Conservation (phyloP, 2,329 filamentous ascomycete species). For the Penicillium sp. region DNA sequence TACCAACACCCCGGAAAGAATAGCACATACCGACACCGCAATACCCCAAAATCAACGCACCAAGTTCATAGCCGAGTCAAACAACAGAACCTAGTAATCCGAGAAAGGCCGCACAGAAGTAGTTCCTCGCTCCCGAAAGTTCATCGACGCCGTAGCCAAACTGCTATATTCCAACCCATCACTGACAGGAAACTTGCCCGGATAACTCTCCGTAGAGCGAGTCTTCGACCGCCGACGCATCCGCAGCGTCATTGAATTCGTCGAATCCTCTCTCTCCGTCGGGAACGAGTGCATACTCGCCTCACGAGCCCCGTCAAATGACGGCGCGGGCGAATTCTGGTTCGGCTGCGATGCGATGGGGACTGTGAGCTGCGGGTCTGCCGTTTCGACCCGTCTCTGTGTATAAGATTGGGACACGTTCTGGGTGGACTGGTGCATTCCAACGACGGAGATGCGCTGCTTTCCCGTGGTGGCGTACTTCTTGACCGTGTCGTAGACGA, state of each 20-base stretch:
- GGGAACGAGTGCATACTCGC: background rate
- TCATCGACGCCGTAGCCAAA: constrained; percentile 24
- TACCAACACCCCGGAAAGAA: background rate
- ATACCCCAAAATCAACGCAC: background rate
- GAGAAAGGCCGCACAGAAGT: constrained; percentile 33
- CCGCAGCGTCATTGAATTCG: constrained; percentile 12
- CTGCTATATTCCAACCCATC: constrained; percentile 27
- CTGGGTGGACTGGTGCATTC: background rate
- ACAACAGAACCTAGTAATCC: constrained; percentile 18
- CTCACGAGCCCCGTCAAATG: constrained; percentile 4
- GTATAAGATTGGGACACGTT: background rate
- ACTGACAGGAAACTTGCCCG: constrained; percentile 34
- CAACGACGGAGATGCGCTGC: background rate
- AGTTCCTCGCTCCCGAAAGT: constrained; percentile 23
- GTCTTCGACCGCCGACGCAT: constrained; percentile 12
- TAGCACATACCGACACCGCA: background rate
- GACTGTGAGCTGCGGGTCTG: background rate
- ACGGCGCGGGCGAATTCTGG: constrained; percentile 4
- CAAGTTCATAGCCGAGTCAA: background rate
- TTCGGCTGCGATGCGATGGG: background rate
- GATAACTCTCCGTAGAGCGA: constrained; percentile 31
- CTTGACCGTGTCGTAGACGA: constrained; percentile 11
- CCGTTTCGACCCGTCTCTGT: background rate
- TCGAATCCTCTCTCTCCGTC: constrained; percentile 7
- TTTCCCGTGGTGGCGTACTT: background rate